Conservation (phyloP, 129 eudicot genomes). For the Pulicaria dysenterica region DNA sequence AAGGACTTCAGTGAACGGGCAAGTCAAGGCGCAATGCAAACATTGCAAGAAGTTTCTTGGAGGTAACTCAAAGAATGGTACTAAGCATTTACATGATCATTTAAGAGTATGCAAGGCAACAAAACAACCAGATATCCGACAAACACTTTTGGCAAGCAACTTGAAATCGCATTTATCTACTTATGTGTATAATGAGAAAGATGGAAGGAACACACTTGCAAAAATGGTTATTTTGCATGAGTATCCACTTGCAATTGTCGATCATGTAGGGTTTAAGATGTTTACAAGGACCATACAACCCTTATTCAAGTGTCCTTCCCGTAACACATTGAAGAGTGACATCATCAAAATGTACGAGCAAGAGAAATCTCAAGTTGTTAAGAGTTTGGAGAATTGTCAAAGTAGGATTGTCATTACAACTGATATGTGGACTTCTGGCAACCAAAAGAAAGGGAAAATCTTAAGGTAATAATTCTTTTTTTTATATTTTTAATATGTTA, state of each 20-base stretch:
- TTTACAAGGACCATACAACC: neutral
- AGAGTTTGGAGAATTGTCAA: no score
- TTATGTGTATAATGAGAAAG: no score
- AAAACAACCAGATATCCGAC: no score
- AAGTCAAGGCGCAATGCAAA: neutral
- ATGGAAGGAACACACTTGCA: no score
- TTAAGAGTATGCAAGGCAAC: no score
- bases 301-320: neutral
- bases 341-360: no score
- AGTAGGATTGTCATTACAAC: neutral
- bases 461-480: neutral
- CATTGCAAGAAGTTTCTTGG: neutral
- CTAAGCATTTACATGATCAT: neutral
- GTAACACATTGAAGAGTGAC: neutral
- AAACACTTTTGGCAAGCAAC: neutral
- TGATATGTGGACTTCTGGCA: neutral
- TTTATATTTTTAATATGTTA: neutral
- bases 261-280: neutral
- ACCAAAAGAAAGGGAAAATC: constrained; percentile 15
- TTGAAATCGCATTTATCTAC: neutral
- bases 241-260: neutral
- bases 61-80: neutral
- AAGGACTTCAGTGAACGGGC: neutral
- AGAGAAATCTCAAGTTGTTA: no score
- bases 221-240: constrained; percentile 20